A percentile compares a stretch with the other conserved stretches of the same genome.
These are phyloP conservation scores for Dryas octopetala DNA, from an alignment of 306 rosid genomes.

Conservation along the genomic window DNA sequence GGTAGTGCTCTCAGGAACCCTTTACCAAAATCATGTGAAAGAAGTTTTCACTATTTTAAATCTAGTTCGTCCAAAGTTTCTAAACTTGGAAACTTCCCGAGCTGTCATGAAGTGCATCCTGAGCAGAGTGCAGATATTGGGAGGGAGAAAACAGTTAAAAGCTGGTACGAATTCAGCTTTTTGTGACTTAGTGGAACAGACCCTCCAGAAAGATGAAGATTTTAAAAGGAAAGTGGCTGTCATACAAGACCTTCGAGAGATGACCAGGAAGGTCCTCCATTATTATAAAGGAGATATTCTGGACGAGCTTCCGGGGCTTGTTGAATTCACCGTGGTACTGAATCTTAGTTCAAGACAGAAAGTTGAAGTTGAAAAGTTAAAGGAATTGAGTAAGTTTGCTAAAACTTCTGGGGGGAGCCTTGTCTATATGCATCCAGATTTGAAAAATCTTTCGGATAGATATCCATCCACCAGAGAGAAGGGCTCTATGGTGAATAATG, in stretches of 20 bases:
- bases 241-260: slow-evolving; percentile 82
- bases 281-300: slow-evolving; percentile 88
- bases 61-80: slow-evolving; percentile 81
- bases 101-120: slow-evolving; percentile 63
- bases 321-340: slow-evolving; percentile 69
- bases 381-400: slow-evolving; percentile 51
- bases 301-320: slow-evolving; percentile 89
- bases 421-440: slow-evolving; percentile 69
- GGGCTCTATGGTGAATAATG: background rate
- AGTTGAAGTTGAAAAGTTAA: slow-evolving; percentile 49
- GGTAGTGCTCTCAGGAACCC: slow-evolving; percentile 83
- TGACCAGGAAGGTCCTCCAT: slow-evolving; percentile 80
- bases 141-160: slow-evolving; percentile 40
- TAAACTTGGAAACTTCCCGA: slow-evolving; percentile 51
- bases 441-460: slow-evolving; percentile 19
- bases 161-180: slow-evolving; percentile 39
- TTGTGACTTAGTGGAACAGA: slow-evolving; percentile 64
- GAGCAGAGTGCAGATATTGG: slow-evolving; percentile 58
- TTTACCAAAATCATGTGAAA: slow-evolving; percentile 82
- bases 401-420: slow-evolving; percentile 69
- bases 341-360: slow-evolving; percentile 60
- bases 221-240: slow-evolving; percentile 66
- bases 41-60: slow-evolving; percentile 81
- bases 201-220: slow-evolving; percentile 75
- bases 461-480: background rate